Conservation (phyloP, 176 grass and related monocot species). For the Calamus simplicifolius region DNA sequence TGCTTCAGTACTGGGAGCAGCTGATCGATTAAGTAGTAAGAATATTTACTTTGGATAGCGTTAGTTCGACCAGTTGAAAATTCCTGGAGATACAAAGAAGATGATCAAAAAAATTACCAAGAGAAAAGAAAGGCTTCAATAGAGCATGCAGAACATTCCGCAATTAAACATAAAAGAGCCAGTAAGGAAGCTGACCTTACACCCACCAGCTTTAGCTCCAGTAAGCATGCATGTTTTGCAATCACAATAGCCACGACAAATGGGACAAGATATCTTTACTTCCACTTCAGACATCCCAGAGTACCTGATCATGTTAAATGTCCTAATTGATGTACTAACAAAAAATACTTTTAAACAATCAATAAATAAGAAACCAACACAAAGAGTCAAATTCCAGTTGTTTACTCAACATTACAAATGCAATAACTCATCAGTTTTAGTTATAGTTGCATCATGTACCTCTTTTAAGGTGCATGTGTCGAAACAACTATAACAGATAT, state of each 20-base stretch:
- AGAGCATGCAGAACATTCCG: conserved; percentile 7
- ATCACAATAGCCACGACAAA: conserved; percentile 60
- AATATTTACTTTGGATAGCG: conserved; percentile 55
- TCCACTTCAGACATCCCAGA: conserved; percentile 59
- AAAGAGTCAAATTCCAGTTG: too few relatives aligned
- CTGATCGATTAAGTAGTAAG: conserved; percentile 64
- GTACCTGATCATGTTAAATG: conserved; percentile 53
- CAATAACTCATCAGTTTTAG: too few relatives aligned
- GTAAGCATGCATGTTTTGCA: conserved; percentile 49
- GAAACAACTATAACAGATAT: too few relatives aligned
- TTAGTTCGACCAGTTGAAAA: conserved; percentile 27
- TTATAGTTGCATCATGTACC: too few relatives aligned
- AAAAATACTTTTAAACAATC: too few relatives aligned
- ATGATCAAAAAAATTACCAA: neutral
- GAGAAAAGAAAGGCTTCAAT: conserved; percentile 1
- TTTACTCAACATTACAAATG: too few relatives aligned
- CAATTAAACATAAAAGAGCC: conserved; percentile 1
- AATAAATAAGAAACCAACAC: too few relatives aligned
- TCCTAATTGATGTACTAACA: conserved; percentile 8
- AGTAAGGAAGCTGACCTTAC: conserved; percentile 32
- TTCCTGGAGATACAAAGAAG: conserved; percentile 31
- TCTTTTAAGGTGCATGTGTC: too few relatives aligned
- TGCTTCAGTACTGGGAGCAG: conserved; percentile 60
- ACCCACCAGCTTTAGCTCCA: conserved; percentile 27
- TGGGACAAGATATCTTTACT: conserved; percentile 60